Base-by-base conservation (phyloP, 768 basidiomycete species). In the Suillus subluteus region DNA sequence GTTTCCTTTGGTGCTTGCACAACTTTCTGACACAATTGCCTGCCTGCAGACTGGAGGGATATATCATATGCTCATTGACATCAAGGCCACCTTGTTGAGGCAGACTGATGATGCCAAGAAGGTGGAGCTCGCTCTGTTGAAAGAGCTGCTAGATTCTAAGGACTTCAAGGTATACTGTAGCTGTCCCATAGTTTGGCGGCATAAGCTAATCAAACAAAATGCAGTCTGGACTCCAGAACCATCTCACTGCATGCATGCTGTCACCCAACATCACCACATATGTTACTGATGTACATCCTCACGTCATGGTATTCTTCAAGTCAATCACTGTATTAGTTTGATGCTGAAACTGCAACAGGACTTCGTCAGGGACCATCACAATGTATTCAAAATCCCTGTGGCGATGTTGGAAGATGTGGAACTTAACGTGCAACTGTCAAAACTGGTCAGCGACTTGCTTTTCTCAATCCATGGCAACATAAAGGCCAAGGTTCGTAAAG, bases 311-410 rank as follows among this genome's bases (percentile, higher is more conserved):
- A 58, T 43, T 41, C 50, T 21, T 23, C 7, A 23, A 6, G 6
- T 43, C 9, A 4, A 44, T 63, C 12, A n/a, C 35, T 44, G 6
- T 63, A 35, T 62, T 26, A 63, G 23, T n/a, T 16, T 7, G 26
- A 63, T 43, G 43, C 18, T 54, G 54, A 55, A 9, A 32, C 54
- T 32, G 52, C 54, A 32, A 55, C 18, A 66, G 65, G n/a, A 26
- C 12, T 56, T 66, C 16, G 55, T 66, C 46, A 43, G 63, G 65
- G 16, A 62, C 1, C 12, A 66, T 32, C 38, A 30, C 11, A 2
- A n/a, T 18, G 21, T 66, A n/a, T 66, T 66, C 38, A 66, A 66
- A 54, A n/a, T 66, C 35, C 61, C 61, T 7, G 26, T 23, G 38
- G 30, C 8, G 3, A 13, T 66, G 32, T 56, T 63, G 2, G 18